Base-by-base conservation (phyloP, 2,329 filamentous ascomycete species). In the Chrysosporium keratinophilum region DNA sequence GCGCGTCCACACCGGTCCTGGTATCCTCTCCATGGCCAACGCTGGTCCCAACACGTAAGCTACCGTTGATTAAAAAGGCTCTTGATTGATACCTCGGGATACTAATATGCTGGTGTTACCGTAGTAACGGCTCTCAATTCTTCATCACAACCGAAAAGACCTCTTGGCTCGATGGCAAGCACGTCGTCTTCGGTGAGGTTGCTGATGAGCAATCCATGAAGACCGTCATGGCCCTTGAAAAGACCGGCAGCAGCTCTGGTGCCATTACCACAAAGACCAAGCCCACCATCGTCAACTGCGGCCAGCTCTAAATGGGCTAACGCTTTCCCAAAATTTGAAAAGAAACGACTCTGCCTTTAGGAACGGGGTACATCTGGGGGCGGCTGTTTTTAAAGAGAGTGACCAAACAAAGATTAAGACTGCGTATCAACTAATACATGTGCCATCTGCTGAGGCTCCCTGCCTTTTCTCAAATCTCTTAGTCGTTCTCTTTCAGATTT, bases 1-100 rank as follows among this genome's bases (percentile, higher is more conserved):
- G 59, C 69, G 78, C 62, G 83, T 81, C 77, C 89, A 95, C 82
- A 73, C 72, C 71, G 75, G 77, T 65, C 84, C 85, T 59, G 87
- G 84, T 77, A 79, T 90, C 64, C 80, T 95, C 62, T 95, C 89
- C 74, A 95, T 95, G 89, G 89, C 89, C 71, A 95, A 95, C 75
- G 87, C 89, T 65, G 89, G 89, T 64, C 85, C 86, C 69, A 95
- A 97, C 85, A 97, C 91, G 79, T 82, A 75, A 68, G 78, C 69
- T 42, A 10, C 20, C n/a, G 12, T 23, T 5, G 37, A 33, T 20
- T 49, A 43, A 6, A 49, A 35, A 40, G n/a, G 2, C n/a, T 20
- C 28, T 44, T 48, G 19, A 42, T 33, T 43, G 44, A 19, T 20
- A 45, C n/a, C n/a, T n/a, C n/a, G n/a, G n/a, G 47, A 47, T 42